Conservation (phyloP, 169 alveolate genomes). For the Babesia sp. region DNA sequence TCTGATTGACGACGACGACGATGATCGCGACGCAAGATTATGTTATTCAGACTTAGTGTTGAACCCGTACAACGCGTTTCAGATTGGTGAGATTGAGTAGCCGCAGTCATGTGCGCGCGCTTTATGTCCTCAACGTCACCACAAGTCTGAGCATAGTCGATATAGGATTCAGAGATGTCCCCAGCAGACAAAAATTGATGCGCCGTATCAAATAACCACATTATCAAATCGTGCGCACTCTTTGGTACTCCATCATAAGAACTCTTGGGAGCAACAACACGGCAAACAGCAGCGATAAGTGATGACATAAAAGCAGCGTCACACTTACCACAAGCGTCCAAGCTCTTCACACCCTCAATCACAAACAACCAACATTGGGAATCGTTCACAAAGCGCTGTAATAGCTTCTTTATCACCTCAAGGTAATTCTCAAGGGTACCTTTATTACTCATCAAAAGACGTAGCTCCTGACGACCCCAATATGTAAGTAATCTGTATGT, state of each 20-base stretch:
- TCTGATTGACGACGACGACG: constrained; percentile 60
- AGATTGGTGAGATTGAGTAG: constrained; percentile 21
- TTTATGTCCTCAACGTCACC: constrained; percentile 66
- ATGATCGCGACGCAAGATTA: constrained; percentile 45
- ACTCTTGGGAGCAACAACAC: background rate
- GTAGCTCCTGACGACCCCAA: constrained; percentile 63
- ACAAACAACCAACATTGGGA: constrained; percentile 53
- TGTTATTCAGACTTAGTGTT: constrained; percentile 49
- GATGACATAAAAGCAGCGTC: constrained; percentile 10
- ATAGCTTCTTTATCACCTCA: constrained; percentile 43
- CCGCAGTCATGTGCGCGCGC: constrained; percentile 58
- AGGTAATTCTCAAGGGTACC: constrained; percentile 31
- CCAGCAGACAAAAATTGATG: constrained; percentile 19
- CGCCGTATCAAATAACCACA: constrained; percentile 61
- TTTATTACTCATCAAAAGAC: constrained; percentile 24
- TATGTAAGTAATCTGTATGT: constrained; percentile 51
- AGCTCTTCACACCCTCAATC: constrained; percentile 53
- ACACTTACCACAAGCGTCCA: constrained; percentile 41
- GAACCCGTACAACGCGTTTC: constrained; percentile 32
- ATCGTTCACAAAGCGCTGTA: constrained; percentile 39
- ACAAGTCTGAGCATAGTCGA: constrained; percentile 60
- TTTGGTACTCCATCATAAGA: background rate
- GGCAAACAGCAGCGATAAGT: constrained; percentile 7
- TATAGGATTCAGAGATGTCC: constrained; percentile 53
- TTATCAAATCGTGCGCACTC: constrained; percentile 38